Percentiles rank a stretch among this genome's conserved stretches.
These are phyloP conservation scores for Atalantia buxifolia DNA, from an alignment of 345 rosid species.

Conservation along the genomic window DNA sequence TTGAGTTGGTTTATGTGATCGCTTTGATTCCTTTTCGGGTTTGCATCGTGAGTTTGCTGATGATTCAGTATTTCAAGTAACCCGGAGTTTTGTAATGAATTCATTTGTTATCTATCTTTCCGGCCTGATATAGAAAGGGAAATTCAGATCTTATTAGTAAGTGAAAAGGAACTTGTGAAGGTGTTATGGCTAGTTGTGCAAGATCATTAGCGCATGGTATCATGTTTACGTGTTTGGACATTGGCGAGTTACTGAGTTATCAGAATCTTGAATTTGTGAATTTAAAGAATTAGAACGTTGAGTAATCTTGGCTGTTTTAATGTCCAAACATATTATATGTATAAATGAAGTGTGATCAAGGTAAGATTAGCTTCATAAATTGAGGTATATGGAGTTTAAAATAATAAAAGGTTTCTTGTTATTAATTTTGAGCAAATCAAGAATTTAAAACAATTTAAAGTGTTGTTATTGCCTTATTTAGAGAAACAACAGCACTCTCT, in stretches of 20 bases:
- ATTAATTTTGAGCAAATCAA: background rate
- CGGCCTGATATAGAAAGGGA: background rate
- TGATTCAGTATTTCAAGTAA: background rate
- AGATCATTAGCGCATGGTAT: background rate
- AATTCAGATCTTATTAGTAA: background rate
- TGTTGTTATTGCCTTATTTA: background rate
- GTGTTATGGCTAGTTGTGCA: background rate
- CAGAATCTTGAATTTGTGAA: background rate
- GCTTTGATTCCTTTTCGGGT: background rate
- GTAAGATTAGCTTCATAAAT: background rate
- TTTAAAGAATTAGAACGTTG: conserved; percentile 2
- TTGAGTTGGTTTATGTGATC: conserved; percentile 4
- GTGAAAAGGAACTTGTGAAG: background rate
- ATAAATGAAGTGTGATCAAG: background rate
- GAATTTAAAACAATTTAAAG: background rate
- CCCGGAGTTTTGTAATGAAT: background rate
- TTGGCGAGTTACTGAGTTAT: background rate
- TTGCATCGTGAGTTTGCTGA: background rate
- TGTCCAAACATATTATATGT: background rate
- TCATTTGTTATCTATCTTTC: background rate
- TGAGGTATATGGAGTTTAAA: background rate
- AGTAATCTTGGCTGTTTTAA: background rate
- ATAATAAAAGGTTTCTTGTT: background rate
- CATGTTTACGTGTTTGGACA: background rate
- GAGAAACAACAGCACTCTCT: background rate